phyloP scores from a whole-genome alignment of 371 early-diverging fungal species.

The Actinomortierella wolfii region DNA sequence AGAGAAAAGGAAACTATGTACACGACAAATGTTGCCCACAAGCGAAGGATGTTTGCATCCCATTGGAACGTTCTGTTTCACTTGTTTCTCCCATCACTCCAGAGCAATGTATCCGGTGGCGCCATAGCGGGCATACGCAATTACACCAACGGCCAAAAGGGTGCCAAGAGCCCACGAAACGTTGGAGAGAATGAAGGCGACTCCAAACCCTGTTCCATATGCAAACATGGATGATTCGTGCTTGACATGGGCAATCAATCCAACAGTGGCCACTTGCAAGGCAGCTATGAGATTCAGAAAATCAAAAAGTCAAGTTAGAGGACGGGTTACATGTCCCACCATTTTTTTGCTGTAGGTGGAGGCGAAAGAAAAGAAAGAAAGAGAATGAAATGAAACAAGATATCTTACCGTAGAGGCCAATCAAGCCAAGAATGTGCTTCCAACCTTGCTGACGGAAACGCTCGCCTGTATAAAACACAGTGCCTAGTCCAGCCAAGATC shows the following conservation, averaged over 20 bases:
- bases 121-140: constrained; percentile 24
- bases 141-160: constrained; percentile 18
- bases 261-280: constrained; percentile 33
- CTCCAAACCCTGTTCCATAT: constrained; percentile 22
- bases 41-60: no score
- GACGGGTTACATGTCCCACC: no score
- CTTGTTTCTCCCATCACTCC: constrained; percentile 13
- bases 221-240: constrained; percentile 34
- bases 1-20: no score
- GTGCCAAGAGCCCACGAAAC: constrained; percentile 33
- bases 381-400: not conserved
- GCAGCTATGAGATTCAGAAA: constrained; percentile 11
- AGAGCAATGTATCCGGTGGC: constrained; percentile 30
- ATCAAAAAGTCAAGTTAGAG: not conserved
- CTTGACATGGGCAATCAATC: constrained; percentile 32
- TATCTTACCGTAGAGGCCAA: constrained; percentile 37
- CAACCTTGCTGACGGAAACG: constrained; percentile 31
- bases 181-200: constrained; percentile 28
- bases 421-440: constrained; percentile 39
- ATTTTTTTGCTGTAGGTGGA: not conserved
- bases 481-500: constrained; percentile 27
- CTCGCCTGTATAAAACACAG: constrained; percentile 38
- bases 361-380: not conserved
- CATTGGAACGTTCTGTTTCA: no score
- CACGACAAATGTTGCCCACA: no score